Evolutionary conservation across 805 yeast genomes (phyloP), one percentile per base, ranked within the genome.

Genomic region (Myxozyma mucilagina): DNA sequence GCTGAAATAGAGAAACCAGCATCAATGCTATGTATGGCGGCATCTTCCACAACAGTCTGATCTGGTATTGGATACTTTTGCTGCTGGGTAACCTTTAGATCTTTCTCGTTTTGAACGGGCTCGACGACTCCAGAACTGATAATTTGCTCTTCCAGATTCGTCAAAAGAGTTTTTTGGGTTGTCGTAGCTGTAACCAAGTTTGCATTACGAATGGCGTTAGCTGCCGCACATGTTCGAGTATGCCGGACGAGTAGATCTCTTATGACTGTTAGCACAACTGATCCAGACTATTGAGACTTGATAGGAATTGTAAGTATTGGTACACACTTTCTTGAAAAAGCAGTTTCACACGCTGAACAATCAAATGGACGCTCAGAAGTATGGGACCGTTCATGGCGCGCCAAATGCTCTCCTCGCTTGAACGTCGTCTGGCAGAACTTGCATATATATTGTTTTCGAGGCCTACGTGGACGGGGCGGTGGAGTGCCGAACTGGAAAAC

Each of bases 341-440:
- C 88, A 72, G 87, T 87, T 3, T 90, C 90, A 74, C 96, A 89
- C 31, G 55, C 38, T 9, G 38, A 68, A 50, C 61, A 57, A 16
- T 41, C 43, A 70, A 82, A 91, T 0, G 97, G 96, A 60, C 96
- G 80, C 65, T 87, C 93, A 64, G 84, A 82, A 4, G 90, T 83
- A 73, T 92, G 97, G 0, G 91, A 79, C 65, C 91, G 79, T 71
- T 79, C 75, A 73, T 91, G 97, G 34, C 80, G 71, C 35, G 75
- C 70, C 47, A 77, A 69, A 61, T 77, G 80, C 67, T 77, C 80
- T 61, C 72, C 71, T n/a, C 80, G 74, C 58, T 76, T 69, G 71
- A 77, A 77, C 6, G 72, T 45, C 66, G 75, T 74, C 41, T 59
- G 45, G 67, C 80, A 77, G 44, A 68, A 63, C 41, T 59, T 60